These are phyloP conservation scores for Pestalotiopsis sp. DNA, from an alignment of 2,329 filamentous ascomycete species.

Conservation along the genomic window DNA sequence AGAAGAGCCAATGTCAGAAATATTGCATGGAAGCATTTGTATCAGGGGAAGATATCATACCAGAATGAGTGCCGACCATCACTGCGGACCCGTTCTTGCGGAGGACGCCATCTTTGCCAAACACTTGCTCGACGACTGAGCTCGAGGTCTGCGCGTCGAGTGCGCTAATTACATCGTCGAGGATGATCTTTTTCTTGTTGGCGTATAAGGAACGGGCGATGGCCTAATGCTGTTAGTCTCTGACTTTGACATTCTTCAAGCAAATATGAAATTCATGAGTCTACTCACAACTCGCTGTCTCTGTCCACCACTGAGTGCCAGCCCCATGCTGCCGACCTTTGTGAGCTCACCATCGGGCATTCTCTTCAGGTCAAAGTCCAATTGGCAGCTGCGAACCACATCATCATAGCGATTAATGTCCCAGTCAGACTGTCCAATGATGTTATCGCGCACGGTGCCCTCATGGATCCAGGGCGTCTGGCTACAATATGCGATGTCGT, in stretches of 20 bases:
- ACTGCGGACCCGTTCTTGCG: constrained; percentile 32
- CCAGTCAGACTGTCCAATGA: constrained; percentile 24
- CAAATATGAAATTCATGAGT: background rate
- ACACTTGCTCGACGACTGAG: constrained; percentile 31
- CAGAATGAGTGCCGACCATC: constrained; percentile 32
- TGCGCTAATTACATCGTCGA: constrained; percentile 41
- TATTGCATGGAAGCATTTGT: background rate
- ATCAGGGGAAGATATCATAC: background rate
- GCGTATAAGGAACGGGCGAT: constrained; percentile 40
- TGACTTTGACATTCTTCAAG: background rate
- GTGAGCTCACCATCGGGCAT: background rate
- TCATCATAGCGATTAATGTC: background rate
- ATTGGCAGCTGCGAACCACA: background rate
- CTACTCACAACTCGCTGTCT: constrained; percentile 31
- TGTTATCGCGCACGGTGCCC: constrained; percentile 33
- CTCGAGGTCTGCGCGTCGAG: constrained; percentile 37
- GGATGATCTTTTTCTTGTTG: constrained; percentile 28
- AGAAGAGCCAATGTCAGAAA: background rate
- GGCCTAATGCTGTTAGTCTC: constrained; percentile 30
- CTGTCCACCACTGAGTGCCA: constrained; percentile 33
- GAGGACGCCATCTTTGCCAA: constrained; percentile 33
- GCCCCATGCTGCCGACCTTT: constrained; percentile 21
- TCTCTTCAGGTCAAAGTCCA: background rate
- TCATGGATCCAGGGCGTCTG: constrained; percentile 40
- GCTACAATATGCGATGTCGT: constrained; percentile 33